These are phyloP conservation scores for Cercospora citrullina DNA, from an alignment of 2,329 filamentous ascomycete species.

Conservation along the genomic window DNA sequence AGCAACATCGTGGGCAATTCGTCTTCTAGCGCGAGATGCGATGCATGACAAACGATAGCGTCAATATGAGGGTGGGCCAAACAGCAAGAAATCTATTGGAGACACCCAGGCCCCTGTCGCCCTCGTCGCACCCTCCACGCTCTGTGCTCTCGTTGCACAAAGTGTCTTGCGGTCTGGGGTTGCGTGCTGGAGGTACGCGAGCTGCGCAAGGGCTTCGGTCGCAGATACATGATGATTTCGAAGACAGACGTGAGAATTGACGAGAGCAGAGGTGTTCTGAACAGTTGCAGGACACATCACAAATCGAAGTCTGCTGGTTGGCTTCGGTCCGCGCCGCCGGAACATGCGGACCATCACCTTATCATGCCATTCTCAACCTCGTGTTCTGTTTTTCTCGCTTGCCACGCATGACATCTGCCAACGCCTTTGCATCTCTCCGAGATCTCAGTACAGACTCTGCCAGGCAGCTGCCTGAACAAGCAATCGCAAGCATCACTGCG, in stretches of 20 bases:
- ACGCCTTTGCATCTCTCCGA: background rate
- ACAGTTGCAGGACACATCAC: background rate
- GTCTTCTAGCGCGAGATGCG: conserved; percentile 17
- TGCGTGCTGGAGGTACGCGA: background rate
- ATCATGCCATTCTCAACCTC: background rate
- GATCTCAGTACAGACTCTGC: background rate
- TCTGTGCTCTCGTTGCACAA: background rate
- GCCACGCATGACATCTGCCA: background rate
- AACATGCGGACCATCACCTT: background rate
- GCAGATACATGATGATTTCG: background rate
- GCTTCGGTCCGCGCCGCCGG: background rate
- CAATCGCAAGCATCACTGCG: background rate
- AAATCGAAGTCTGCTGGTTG: background rate
- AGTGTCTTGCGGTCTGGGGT: background rate
- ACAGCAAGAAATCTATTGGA: conserved; percentile 16
- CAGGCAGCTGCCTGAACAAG: background rate
- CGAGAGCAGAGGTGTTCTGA: background rate
- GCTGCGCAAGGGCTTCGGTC: background rate
- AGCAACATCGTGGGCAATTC: conserved; percentile 17
- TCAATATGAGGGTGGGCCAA: conserved; percentile 9
- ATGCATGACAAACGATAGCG: conserved; percentile 18
- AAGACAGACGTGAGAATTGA: background rate
- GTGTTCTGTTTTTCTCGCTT: background rate
- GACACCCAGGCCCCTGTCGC: conserved; percentile 3
- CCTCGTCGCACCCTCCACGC: background rate